phyloP scores from a whole-genome alignment of 208 protist species.

The Leptomonas seymouri region DNA sequence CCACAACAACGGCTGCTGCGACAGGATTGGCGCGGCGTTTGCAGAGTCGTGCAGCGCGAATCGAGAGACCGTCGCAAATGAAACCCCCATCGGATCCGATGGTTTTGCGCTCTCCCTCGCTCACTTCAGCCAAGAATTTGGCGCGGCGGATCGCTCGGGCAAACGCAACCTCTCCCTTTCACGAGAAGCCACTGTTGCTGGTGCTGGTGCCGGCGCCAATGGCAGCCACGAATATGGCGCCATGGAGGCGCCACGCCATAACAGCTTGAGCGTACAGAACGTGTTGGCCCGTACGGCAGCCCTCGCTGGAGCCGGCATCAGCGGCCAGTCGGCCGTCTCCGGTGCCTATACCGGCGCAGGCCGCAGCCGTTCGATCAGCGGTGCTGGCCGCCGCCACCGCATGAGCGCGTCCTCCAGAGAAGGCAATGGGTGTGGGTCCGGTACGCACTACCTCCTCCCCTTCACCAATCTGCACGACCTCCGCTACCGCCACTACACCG shows the following conservation, averaged over 20 bases:
- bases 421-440: not conserved
- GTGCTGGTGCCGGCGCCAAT: not conserved
- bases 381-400: not conserved
- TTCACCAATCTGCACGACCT: conserved; percentile 63
- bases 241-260: not conserved
- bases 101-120: conserved; percentile 32
- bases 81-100: conserved; percentile 5
- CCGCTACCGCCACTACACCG: conserved; percentile 38
- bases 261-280: conserved; percentile 21
- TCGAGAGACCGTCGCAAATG: conserved; percentile 6
- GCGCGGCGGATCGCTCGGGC: conserved; percentile 5
- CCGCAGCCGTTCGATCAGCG: conserved; percentile 1
- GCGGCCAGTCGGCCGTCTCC: conserved; percentile 8
- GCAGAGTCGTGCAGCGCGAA: not conserved
- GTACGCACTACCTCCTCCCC: conserved; percentile 36
- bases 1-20: not conserved
- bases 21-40: not conserved
- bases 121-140: conserved; percentile 29
- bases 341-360: conserved; percentile 1
- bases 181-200: conserved; percentile 1
- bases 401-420: not conserved
- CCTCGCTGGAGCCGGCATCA: not conserved
- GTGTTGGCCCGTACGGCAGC: conserved; percentile 15
- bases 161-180: conserved; percentile 17
- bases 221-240: not conserved